Conservation (phyloP, 495 filamentous ascomycete species). For the Penicillium desertorum region DNA sequence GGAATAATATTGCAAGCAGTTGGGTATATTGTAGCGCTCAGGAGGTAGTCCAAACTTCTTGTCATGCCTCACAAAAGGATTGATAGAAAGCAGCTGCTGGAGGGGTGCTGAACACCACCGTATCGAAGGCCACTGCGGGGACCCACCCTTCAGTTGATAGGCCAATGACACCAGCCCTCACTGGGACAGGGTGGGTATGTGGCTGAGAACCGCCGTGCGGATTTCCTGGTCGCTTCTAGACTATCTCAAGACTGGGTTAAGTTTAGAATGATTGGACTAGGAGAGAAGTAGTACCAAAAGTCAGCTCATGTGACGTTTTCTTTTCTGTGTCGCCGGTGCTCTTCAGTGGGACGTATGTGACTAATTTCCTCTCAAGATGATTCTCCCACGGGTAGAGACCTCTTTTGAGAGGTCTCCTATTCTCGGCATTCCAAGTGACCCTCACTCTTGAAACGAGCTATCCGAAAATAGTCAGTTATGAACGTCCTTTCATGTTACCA, state of each 20-base stretch:
- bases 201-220: too few relatives aligned
- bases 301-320: constrained; percentile 1
- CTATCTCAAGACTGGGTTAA: not conserved
- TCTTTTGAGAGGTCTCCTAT: constrained; percentile 7
- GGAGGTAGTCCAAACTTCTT: too few relatives aligned
- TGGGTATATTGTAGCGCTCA: too few relatives aligned
- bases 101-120: too few relatives aligned
- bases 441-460: constrained; percentile 5
- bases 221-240: too few relatives aligned
- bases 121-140: too few relatives aligned
- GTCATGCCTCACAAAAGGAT: too few relatives aligned
- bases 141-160: too few relatives aligned
- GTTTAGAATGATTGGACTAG: constrained; percentile 15
- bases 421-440: constrained; percentile 6
- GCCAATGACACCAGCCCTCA: too few relatives aligned
- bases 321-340: constrained; percentile 12
- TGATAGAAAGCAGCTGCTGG: too few relatives aligned
- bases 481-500: constrained; percentile 1
- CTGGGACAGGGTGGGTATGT: too few relatives aligned
- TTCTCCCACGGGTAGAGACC: not conserved
- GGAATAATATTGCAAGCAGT: too few relatives aligned
- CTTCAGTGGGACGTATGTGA: constrained; percentile 6
- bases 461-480: not conserved
- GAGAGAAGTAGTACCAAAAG: constrained; percentile 12
- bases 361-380: constrained; percentile 12